A percentile compares a stretch with the other conserved stretches of the same genome.
phyloP scores from a whole-genome alignment of 208 protist species.

The Leishmania aethiopica region DNA sequence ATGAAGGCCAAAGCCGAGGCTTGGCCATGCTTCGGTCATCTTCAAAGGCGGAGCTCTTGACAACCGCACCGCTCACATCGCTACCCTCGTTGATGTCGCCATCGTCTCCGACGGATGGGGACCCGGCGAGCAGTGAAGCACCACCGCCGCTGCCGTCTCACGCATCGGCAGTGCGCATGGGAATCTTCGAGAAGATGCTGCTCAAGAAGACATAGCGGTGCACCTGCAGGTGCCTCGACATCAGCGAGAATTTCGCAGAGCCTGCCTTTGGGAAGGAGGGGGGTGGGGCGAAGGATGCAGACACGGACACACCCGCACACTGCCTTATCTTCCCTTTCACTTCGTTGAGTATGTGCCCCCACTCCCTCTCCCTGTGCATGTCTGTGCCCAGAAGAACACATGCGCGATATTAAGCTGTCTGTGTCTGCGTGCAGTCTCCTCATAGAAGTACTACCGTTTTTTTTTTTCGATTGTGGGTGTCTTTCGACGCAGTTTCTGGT shows the following conservation, averaged over 20 bases:
- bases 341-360: not conserved
- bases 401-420: too few relatives aligned
- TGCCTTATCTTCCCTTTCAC: not conserved
- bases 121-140: not conserved
- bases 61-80: not conserved
- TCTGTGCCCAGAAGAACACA: not conserved
- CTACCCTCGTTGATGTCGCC: not conserved
- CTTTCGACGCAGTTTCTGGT: not conserved
- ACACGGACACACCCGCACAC: not conserved
- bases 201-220: slow-evolving; percentile 16
- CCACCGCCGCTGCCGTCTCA: slow-evolving; percentile 4
- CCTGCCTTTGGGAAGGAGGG: not conserved
- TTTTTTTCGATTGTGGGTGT: not conserved
- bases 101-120: not conserved
- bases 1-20: not conserved
- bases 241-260: not conserved
- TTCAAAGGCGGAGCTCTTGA: not conserved
- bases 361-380: not conserved
- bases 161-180: not conserved
- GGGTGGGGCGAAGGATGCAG: not conserved
- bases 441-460: not conserved
- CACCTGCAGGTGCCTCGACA: not conserved
- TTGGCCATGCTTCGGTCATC: not conserved
- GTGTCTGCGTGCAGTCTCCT: not conserved
- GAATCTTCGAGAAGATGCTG: slow-evolving; percentile 20